A percentile compares a stretch with the other conserved stretches of the same genome.
These are phyloP conservation scores for Aciculoconidium aculeatum DNA, from an alignment of 805 yeast species.

Conservation along the genomic window DNA sequence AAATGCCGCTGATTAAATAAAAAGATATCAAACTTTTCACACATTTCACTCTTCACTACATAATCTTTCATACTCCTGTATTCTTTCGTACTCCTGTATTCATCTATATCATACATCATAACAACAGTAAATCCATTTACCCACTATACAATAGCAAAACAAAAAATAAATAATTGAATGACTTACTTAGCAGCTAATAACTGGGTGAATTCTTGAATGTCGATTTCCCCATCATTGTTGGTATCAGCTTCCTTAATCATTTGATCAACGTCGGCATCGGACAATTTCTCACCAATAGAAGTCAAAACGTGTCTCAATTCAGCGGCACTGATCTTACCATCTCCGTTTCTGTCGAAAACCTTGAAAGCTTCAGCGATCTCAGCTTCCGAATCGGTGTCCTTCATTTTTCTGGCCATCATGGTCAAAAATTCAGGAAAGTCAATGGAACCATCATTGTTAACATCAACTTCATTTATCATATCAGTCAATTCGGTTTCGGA, in stretches of 20 bases:
- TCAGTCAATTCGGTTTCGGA: conserved; percentile 94
- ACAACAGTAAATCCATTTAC: no score
- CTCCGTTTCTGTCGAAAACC: conserved; percentile 94
- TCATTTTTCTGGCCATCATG: conserved; percentile 58
- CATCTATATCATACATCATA: no score
- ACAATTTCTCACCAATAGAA: conserved; percentile 92
- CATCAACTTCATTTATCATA: conserved; percentile 95
- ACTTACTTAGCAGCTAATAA: conserved; percentile 67
- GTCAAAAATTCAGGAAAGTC: conserved; percentile 46
- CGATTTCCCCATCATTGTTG: conserved; percentile 95
- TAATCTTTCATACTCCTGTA: no score
- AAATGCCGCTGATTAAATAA: no score
- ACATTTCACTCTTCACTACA: no score
- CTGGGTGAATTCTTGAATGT: conserved; percentile 93
- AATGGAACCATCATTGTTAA: conserved; percentile 79
- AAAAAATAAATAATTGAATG: no score
- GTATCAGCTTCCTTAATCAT: conserved; percentile 95
- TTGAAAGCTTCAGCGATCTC: conserved; percentile 97
- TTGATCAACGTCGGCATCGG: conserved; percentile 95
- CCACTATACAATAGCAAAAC: no score
- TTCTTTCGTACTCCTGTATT: no score
- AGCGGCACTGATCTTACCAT: conserved; percentile 94
- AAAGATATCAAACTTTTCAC: no score
- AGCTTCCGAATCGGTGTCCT: conserved; percentile 95
- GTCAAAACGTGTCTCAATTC: conserved; percentile 96